A percentile compares a stretch with the other conserved stretches of the same genome.
phyloP scores from a whole-genome alignment of 495 filamentous ascomycete species.

The Penicillium crystallinum region DNA sequence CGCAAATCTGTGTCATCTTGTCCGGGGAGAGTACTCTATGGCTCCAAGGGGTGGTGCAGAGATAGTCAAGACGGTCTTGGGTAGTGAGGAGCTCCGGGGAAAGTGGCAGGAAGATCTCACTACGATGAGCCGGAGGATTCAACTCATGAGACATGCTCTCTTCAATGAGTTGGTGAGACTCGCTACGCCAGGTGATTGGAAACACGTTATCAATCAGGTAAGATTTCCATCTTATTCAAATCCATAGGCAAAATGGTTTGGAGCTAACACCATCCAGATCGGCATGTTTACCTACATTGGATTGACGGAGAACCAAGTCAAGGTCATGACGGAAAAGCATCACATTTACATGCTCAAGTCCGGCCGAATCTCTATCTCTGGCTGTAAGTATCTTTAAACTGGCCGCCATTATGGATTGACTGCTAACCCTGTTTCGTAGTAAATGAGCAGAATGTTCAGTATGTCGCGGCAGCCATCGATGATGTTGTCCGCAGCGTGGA shows the following conservation, averaged over 20 bases:
- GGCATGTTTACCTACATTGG: slow-evolving; percentile 38
- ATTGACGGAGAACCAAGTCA: slow-evolving; percentile 17
- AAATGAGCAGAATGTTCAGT: background rate
- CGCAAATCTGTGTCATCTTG: slow-evolving; percentile 19
- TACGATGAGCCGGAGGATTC: slow-evolving; percentile 29
- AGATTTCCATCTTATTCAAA: background rate
- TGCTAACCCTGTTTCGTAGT: background rate
- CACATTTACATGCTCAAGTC: slow-evolving; percentile 26
- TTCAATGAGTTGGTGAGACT: slow-evolving; percentile 16
- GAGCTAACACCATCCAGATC: slow-evolving; percentile 14
- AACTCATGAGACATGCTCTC: slow-evolving; percentile 22
- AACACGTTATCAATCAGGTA: slow-evolving; percentile 14
- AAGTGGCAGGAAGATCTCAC: slow-evolving; percentile 31
- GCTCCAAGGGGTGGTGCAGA: slow-evolving; percentile 30
- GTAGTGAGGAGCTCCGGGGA: slow-evolving; percentile 12
- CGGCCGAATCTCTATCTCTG: background rate
- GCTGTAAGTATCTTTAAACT: background rate
- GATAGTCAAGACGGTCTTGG: slow-evolving; percentile 30
- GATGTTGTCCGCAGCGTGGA: background rate
- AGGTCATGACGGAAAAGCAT: slow-evolving; percentile 16
- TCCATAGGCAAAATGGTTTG: background rate
- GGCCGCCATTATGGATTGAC: background rate
- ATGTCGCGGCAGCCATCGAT: background rate
- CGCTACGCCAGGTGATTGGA: slow-evolving; percentile 29
- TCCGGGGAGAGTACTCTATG: slow-evolving; percentile 31